These are phyloP conservation scores for Myxozyma nipponensis DNA, from an alignment of 805 yeast species.

Conservation along the genomic window DNA sequence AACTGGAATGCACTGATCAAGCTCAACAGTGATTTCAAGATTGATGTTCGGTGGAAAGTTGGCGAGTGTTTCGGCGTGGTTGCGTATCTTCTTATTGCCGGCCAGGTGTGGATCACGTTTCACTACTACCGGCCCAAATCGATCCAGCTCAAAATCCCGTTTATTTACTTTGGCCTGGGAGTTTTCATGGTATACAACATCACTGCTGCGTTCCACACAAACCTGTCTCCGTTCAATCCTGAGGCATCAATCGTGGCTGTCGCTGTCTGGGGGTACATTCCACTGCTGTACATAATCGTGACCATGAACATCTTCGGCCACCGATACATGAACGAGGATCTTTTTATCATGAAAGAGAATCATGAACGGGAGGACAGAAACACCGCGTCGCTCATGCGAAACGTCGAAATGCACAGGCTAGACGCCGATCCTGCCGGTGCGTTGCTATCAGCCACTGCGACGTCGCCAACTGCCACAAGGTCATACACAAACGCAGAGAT, in stretches of 20 bases:
- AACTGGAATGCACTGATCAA: conserved; percentile 28
- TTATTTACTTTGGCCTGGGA: conserved; percentile 12
- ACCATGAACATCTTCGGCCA: conserved; percentile 30
- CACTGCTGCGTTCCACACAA: conserved; percentile 16
- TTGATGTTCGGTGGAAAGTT: conserved; percentile 32
- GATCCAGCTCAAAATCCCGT: conserved; percentile 26
- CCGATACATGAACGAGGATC: conserved; percentile 30
- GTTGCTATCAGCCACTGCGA: background rate
- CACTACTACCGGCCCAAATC: conserved; percentile 26
- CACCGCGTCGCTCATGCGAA: conserved; percentile 6
- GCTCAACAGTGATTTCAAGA: conserved; percentile 8
- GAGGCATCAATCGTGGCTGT: conserved; percentile 27
- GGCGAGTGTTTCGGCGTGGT: conserved; percentile 30
- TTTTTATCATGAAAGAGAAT: conserved; percentile 23
- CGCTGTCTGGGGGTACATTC: conserved; percentile 31
- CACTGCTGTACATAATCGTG: conserved; percentile 27
- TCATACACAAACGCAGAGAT: conserved; percentile 22
- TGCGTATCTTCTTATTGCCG: conserved; percentile 26
- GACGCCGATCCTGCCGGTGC: conserved; percentile 1
- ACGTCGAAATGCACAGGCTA: conserved; percentile 7
- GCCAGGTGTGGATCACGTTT: conserved; percentile 25
- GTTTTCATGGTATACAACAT: conserved; percentile 26
- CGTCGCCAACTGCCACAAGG: conserved; percentile 2
- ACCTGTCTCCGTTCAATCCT: conserved; percentile 30
- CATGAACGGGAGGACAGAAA: conserved; percentile 21